These are phyloP conservation scores for Penstemon newberryi DNA, from an alignment of 257 asterid species.

Conservation along the genomic window DNA sequence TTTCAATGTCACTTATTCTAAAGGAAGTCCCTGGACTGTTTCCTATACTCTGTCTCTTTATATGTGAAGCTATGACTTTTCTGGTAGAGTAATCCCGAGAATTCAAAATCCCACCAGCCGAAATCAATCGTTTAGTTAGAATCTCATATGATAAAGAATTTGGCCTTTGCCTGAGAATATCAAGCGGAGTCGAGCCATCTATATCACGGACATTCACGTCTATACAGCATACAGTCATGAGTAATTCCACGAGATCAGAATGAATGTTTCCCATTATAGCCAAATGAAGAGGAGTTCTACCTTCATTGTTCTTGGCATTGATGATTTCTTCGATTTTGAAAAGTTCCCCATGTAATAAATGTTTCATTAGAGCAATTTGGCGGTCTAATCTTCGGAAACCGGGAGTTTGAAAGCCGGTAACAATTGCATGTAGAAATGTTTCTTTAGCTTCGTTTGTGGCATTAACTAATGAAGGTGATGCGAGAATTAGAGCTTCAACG, in stretches of 20 bases:
- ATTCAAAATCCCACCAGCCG: conserved; percentile 79
- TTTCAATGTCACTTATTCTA: conserved; percentile 71
- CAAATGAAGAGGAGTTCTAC: conserved; percentile 76
- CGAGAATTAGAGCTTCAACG: conserved; percentile 69
- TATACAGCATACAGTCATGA: conserved; percentile 58
- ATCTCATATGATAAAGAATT: conserved; percentile 68
- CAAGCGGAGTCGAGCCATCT: conserved; percentile 79
- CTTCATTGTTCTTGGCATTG: conserved; percentile 51
- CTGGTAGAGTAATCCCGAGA: conserved; percentile 69
- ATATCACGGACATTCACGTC: conserved; percentile 70
- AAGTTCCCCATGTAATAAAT: conserved; percentile 44
- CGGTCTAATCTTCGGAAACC: conserved; percentile 86
- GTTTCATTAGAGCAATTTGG: conserved; percentile 71
- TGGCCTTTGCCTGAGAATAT: conserved; percentile 67
- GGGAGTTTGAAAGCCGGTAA: conserved; percentile 80
- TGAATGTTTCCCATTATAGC: conserved; percentile 80
- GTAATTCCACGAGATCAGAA: conserved; percentile 72
- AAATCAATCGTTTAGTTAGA: conserved; percentile 62
- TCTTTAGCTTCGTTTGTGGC: conserved; percentile 63
- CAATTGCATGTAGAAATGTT: conserved; percentile 75
- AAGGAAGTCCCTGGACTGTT: conserved; percentile 88
- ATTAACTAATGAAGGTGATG: conserved; percentile 54
- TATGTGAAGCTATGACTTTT: conserved; percentile 67
- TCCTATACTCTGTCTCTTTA: conserved; percentile 69
- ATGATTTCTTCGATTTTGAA: conserved; percentile 55